phyloP scores from a whole-genome alignment of 2,329 filamentous ascomycete species.

The Zasmidium angulare region DNA sequence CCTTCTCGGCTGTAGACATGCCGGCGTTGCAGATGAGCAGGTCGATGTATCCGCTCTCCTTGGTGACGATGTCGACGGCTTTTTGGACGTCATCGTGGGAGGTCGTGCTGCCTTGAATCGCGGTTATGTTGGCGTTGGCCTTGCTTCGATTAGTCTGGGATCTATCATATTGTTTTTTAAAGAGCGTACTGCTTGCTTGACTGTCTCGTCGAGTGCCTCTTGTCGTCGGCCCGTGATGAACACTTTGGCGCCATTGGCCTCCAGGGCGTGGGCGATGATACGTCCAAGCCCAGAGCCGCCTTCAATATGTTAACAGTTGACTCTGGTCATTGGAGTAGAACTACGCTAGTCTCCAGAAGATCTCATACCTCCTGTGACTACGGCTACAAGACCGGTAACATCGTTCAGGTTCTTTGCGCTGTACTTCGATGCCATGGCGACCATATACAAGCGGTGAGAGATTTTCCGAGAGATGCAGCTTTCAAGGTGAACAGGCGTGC shows the following conservation, averaged over 20 bases:
- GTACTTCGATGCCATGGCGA: neutral
- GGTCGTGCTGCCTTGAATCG: conserved; percentile 47
- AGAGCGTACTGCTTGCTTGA: conserved; percentile 29
- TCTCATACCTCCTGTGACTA: conserved; percentile 33
- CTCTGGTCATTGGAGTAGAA: no score
- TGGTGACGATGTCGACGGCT: conserved; percentile 43
- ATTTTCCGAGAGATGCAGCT: no score
- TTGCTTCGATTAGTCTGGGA: conserved; percentile 18
- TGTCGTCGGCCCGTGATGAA: conserved; percentile 48
- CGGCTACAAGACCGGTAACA: conserved; percentile 31
- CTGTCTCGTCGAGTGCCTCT: conserved; percentile 43
- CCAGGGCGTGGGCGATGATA: conserved; percentile 43
- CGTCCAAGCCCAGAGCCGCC: conserved; percentile 30
- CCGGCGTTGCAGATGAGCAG: conserved; percentile 55
- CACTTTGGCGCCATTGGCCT: conserved; percentile 43
- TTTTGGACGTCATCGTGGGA: conserved; percentile 41
- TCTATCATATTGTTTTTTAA: neutral
- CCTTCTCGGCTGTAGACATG: conserved; percentile 29
- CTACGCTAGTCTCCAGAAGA: no score
- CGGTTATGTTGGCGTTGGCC: conserved; percentile 38
- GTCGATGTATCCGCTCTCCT: conserved; percentile 50
- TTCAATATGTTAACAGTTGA: neutral
- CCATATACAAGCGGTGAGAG: neutral
- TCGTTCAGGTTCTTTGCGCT: conserved; percentile 22
- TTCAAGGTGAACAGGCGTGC: no score